These are phyloP conservation scores for Russula sp. DNA, from an alignment of 768 basidiomycete species.

Conservation along the genomic window DNA sequence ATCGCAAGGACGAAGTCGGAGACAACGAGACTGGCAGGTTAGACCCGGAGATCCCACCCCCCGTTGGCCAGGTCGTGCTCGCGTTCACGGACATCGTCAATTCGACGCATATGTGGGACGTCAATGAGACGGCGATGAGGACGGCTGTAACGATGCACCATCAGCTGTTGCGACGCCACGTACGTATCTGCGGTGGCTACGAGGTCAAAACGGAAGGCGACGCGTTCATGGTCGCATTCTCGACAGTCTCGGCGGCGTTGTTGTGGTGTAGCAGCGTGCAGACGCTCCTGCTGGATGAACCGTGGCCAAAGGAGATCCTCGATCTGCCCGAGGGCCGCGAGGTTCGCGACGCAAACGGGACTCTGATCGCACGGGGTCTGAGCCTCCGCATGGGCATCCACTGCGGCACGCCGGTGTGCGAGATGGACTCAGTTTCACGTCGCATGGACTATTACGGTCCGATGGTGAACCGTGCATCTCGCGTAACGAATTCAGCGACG, in stretches of 20 bases:
- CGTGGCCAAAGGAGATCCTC: constrained; percentile 91
- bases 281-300: constrained; percentile 66
- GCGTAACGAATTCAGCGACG: constrained; percentile 74
- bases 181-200: constrained; percentile 91
- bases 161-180: constrained; percentile 70
- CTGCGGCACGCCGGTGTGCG: constrained; percentile 84
- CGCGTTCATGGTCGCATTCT: constrained; percentile 98
- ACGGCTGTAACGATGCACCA: constrained; percentile 92
- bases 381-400: constrained; percentile 98
- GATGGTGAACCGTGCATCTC: constrained; percentile 89
- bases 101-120: constrained; percentile 95
- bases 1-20: constrained; percentile 43
- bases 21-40: constrained; percentile 60
- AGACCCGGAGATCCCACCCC: constrained; percentile 74
- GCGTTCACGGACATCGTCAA: constrained; percentile 98
- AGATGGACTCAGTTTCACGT: constrained; percentile 69
- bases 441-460: constrained; percentile 99
- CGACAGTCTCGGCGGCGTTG: constrained; percentile 75
- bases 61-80: constrained; percentile 80
- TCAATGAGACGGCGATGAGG: constrained; percentile 83
- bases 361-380: constrained; percentile 75
- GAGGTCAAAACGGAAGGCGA: constrained; percentile 99
- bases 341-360: constrained; percentile 58
- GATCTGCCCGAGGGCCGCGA: constrained; percentile 89
- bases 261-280: constrained; percentile 91